Evolutionary conservation across 179 eudicot genomes (phyloP), one percentile per base, ranked within the genome.

Genomic region (Spergularia azorica): DNA sequence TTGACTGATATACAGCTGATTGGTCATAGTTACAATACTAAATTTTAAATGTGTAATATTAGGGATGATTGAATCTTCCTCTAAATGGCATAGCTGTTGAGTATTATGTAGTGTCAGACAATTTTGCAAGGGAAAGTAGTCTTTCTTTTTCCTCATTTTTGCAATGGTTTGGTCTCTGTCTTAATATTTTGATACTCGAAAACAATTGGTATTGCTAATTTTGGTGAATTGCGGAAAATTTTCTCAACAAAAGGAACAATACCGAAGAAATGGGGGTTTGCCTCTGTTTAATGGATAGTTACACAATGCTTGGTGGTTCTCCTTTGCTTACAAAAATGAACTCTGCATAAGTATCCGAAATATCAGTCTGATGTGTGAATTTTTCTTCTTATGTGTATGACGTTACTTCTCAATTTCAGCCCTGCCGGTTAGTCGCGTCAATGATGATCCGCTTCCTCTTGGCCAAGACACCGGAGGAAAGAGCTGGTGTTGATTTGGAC

Each of bases 401-500:
- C 48, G 16, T 71, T 70, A 7, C 50, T 78, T 75, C 51, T 68
- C 11, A 56, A 60, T 84, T 79, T 79, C 91, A 96, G 99, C 73
- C 91, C 80, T 94, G 92, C 75, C 88, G 91, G 72, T 72, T 86
- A 85, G 90, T 92, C 16, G 50, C 94, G 66, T 92, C 98, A 26
- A 83, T 96, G 72, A 94, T 90, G 43, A 76, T 89, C 39, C 99
- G 99, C 63, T 94, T 96, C 84, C 48, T 89, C 81, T 81, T 82
- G 89, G 99, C 99, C 60, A 94, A 89, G 78, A 96, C 97, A 67
- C 97, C 98, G 13, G 95, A 89, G 79, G 92, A 94, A 79, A 92
- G 99, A 82, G 99, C 99, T 72, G 96, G 97, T 79, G 99, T 96
- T 73, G 99, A 96, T 85, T 88, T 96, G 84, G 99, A 96, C 80